A percentile compares a stretch with the other conserved stretches of the same genome.
phyloP scores from a whole-genome alignment of 2,329 filamentous ascomycete genomes.

The Chaetomium olivaceum region DNA sequence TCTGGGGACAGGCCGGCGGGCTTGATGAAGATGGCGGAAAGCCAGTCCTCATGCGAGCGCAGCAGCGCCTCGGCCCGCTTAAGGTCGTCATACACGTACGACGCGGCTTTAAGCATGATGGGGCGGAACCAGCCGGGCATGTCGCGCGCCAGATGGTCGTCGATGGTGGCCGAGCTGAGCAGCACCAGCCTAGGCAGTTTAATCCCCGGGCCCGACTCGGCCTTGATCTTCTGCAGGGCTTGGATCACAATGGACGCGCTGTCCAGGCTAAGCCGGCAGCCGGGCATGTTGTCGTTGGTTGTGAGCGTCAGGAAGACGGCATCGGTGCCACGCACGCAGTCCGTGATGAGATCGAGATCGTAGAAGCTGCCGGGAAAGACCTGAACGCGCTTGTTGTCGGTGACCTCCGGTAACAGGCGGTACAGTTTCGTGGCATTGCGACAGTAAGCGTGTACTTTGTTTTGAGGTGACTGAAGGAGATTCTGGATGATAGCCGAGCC shows the following conservation, averaged over 20 bases:
- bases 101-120: slow-evolving; percentile 38
- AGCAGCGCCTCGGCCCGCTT: slow-evolving; percentile 40
- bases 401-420: slow-evolving; percentile 16
- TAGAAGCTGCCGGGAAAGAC: slow-evolving; percentile 19
- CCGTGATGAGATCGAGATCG: slow-evolving; percentile 41
- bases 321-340: slow-evolving; percentile 39
- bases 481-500: slow-evolving; percentile 45
- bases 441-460: slow-evolving; percentile 46
- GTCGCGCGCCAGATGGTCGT: slow-evolving; percentile 40
- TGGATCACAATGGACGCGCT: slow-evolving; percentile 39
- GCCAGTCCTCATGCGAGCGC: slow-evolving; percentile 41
- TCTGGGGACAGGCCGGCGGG: slow-evolving; percentile 44
- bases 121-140: slow-evolving; percentile 35
- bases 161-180: slow-evolving; percentile 46
- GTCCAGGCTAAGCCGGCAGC: slow-evolving; percentile 42
- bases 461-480: slow-evolving; percentile 39
- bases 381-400: slow-evolving; percentile 31
- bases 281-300: slow-evolving; percentile 48
- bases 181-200: slow-evolving; percentile 44
- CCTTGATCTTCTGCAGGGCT: slow-evolving; percentile 38
- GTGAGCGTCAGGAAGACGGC: slow-evolving; percentile 46
- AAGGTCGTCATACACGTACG: slow-evolving; percentile 44
- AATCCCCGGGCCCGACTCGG: neutral
- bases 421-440: slow-evolving; percentile 45
- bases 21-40: slow-evolving; percentile 45